These are phyloP conservation scores for Blastocystis sp. DNA, from an alignment of 352 stramenopile species.

Conservation along the genomic window DNA sequence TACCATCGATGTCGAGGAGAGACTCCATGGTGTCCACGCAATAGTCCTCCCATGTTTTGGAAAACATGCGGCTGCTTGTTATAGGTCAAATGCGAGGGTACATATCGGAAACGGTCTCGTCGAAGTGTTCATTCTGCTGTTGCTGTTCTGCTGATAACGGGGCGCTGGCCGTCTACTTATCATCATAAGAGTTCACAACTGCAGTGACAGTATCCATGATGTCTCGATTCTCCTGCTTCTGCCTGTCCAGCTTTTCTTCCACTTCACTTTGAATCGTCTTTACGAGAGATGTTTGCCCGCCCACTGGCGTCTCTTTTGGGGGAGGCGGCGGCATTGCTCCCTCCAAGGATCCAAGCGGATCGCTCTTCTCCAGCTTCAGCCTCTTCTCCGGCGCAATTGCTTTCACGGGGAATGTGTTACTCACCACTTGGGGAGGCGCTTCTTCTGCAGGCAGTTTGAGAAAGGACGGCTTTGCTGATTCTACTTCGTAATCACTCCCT, in stretches of 20 bases:
- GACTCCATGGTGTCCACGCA: slow-evolving; percentile 52
- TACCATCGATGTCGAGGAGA: slow-evolving; percentile 44
- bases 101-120: slow-evolving; percentile 60
- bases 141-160: slow-evolving; percentile 17
- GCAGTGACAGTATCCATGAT: slow-evolving; percentile 62
- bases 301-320: background rate
- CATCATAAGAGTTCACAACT: background rate
- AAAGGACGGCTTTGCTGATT: slow-evolving; percentile 17
- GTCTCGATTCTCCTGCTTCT: slow-evolving; percentile 44
- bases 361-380: slow-evolving; percentile 20
- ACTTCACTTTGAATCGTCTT: slow-evolving; percentile 49
- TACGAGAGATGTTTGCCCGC: background rate
- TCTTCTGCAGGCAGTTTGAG: slow-evolving; percentile 4
- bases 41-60: slow-evolving; percentile 36
- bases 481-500: background rate
- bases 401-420: slow-evolving; percentile 24
- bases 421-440: background rate
- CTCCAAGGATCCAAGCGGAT: background rate
- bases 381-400: slow-evolving; percentile 47
- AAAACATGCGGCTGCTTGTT: slow-evolving; percentile 39
- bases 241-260: slow-evolving; percentile 59
- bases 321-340: slow-evolving; percentile 43
- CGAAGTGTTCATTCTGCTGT: slow-evolving; percentile 52
- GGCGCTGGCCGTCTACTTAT: background rate
- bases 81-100: background rate